Evolutionary conservation across 768 basidiomycete genomes (phyloP).

Genomic region (Leccinum aurantiacum): DNA sequence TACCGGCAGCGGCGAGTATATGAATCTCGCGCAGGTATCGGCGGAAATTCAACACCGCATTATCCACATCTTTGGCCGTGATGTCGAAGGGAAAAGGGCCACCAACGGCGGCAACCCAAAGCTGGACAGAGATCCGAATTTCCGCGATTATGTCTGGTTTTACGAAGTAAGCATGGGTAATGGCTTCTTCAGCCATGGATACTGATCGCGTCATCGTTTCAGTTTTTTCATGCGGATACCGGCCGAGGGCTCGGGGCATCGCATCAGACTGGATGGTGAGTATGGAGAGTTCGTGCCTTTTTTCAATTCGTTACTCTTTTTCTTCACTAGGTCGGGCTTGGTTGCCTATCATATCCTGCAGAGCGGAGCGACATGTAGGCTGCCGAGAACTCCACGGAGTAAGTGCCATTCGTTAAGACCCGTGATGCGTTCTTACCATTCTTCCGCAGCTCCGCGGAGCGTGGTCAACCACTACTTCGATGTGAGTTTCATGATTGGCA

Average conservation of each 20-base stretch:
- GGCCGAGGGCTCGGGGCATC: conserved; percentile 95
- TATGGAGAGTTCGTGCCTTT: not conserved
- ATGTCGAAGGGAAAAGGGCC: conserved; percentile 80
- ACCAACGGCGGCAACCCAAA: conserved; percentile 88
- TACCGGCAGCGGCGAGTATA: conserved; percentile 94
- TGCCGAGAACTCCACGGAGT: conserved; percentile 95
- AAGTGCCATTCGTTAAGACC: conserved; percentile 32
- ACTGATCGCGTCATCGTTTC: conserved; percentile 6
- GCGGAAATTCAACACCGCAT: conserved; percentile 99
- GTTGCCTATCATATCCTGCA: conserved; percentile 92
- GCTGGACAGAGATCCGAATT: conserved; percentile 90
- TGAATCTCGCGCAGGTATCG: conserved; percentile 91
- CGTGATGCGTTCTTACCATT: conserved; percentile 6
- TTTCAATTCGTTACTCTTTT: not conserved
- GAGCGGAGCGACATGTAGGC: conserved; percentile 81
- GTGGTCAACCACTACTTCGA: conserved; percentile 93
- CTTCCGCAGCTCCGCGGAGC: conserved; percentile 71
- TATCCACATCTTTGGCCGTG: conserved; percentile 97
- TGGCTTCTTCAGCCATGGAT: not conserved
- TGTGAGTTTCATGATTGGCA: conserved; percentile 44
- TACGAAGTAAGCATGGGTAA: conserved; percentile 78
- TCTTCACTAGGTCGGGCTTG: conserved; percentile 68
- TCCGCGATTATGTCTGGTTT: conserved; percentile 96
- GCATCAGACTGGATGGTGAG: conserved; percentile 96
- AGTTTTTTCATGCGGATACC: conserved; percentile 95